Percentiles rank a stretch among this genome's conserved stretches.
Evolutionary conservation across 2,329 filamentous ascomycete species (phyloP).

Genomic region (Fusarium protoensiforme): DNA sequence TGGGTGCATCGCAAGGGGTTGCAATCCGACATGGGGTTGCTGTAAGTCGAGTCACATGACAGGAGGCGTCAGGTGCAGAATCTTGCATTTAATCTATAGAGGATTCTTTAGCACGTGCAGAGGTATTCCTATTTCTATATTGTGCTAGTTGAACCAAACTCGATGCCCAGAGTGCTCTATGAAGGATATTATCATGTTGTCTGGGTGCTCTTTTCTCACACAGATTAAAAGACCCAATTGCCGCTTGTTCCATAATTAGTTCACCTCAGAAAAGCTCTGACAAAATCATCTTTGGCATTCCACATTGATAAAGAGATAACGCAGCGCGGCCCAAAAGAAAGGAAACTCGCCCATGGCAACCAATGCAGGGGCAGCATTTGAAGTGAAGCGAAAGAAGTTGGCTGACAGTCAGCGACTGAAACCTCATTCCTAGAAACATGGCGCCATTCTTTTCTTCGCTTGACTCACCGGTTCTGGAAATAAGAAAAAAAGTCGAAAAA

Average conservation of each 20-base stretch:
- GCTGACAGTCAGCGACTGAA: not conserved
- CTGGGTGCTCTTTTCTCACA: not conserved
- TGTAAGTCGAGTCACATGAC: not conserved
- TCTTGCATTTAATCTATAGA: not conserved
- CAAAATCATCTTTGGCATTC: not conserved
- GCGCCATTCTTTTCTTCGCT: not conserved
- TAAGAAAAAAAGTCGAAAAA: not conserved
- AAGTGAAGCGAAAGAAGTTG: not conserved
- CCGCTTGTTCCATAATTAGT: not conserved
- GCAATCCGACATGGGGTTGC: not conserved
- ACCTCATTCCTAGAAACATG: not conserved
- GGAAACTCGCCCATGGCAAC: not conserved
- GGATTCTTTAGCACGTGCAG: not conserved
- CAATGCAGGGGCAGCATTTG: not conserved
- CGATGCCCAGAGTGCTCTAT: no score
- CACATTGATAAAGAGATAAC: not conserved
- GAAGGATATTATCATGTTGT: not conserved
- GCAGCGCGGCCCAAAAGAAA: not conserved
- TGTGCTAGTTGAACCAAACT: not conserved
- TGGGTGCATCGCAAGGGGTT: not conserved
- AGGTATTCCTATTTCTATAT: not conserved
- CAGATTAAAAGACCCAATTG: not conserved
- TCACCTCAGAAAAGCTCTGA: not conserved
- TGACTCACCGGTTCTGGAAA: not conserved
- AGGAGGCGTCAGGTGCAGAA: not conserved